Conservation (phyloP, 1,139 yeast genomes). For the Candida labiduridarum region DNA sequence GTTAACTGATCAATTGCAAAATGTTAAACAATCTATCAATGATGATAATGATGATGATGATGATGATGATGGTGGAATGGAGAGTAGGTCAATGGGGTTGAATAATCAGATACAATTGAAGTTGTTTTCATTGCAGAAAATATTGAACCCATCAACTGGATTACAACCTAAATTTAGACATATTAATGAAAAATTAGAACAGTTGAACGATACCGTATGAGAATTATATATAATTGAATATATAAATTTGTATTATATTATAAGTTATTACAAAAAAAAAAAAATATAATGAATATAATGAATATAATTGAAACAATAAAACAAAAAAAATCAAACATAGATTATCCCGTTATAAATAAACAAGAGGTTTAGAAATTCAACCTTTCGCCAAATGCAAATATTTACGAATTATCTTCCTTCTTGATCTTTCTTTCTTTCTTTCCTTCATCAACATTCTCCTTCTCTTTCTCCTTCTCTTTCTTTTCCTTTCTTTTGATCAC, state of each 20-base stretch:
- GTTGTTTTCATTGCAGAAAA: slow-evolving; percentile 21
- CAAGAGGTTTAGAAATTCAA: not conserved
- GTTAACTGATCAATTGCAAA: slow-evolving; percentile 17
- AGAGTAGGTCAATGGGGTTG: slow-evolving; percentile 7
- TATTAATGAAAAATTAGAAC: slow-evolving; percentile 35
- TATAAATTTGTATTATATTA: slow-evolving; percentile 2
- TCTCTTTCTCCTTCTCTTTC: not conserved
- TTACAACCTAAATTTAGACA: slow-evolving; percentile 33
- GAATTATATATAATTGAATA: not conserved
- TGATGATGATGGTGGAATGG: no score
- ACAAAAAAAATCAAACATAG: not conserved
- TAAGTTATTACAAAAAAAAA: not conserved
- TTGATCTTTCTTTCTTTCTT: not conserved
- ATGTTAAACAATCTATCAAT: slow-evolving; percentile 1
- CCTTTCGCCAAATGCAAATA: not conserved
- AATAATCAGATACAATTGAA: slow-evolving; percentile 16
- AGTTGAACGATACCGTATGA: slow-evolving; percentile 20
- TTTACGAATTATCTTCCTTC: not conserved
- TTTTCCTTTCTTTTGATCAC: no score
- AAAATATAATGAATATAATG: not conserved
- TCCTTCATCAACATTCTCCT: not conserved
- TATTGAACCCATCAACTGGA: slow-evolving; percentile 45
- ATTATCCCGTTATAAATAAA: slow-evolving; percentile 1
- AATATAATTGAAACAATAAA: not conserved
- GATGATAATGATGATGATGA: not conserved